Base-by-base conservation (phyloP, 768 basidiomycete genomes). In the Austroboletus eburneus region DNA sequence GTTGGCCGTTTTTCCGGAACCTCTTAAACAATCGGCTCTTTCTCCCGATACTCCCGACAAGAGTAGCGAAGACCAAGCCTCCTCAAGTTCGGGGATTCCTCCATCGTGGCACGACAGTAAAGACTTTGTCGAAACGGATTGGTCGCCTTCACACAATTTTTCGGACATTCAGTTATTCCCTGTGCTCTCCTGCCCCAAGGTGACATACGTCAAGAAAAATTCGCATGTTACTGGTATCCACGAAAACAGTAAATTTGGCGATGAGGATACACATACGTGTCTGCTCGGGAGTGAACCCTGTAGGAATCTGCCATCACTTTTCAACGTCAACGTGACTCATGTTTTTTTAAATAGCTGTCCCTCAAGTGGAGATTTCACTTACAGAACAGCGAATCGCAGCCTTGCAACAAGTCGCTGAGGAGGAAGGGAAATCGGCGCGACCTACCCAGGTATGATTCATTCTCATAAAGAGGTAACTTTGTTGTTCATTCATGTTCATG, bases 111-210 rank as follows among this genome's bases (percentile, higher is more conserved):
- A 84, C 52, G 82, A 94, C 59, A 57, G 69, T 24, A 80, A 89
- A 52, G 94, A 98, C 58, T 96, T 86, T 59, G 72, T 87, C 38
- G 91, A 96, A 60, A 74, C 80, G 0, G 82, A 86, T 55, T 85
- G 85, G 78, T 64, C 70, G 3, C 58, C 60, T 21, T 70, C 84
- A 1, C 59, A 70, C 7, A 72, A 58, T 9, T 59, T 71, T 40
- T 87, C 91, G 3, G 69, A 65, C 21, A 64, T 95, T 3, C 81
- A 88, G 48, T 63, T 93, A 16, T 69, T 91, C 8, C 85, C 84
- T 22, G 69, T 86, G 9, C 83, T 78, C n/a, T 76, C 77, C 9
- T 91, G 87, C 57, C 92, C 93, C 17, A 81, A 83, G 22, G 83
- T 96, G 59, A 83, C 81, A 8, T 94, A 87, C 68, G 87, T 86